Percentiles rank a stretch among this genome's conserved stretches.
phyloP scores from a whole-genome alignment of 176 grass and related monocot genomes.

The Echinochloa phyllopogon region DNA sequence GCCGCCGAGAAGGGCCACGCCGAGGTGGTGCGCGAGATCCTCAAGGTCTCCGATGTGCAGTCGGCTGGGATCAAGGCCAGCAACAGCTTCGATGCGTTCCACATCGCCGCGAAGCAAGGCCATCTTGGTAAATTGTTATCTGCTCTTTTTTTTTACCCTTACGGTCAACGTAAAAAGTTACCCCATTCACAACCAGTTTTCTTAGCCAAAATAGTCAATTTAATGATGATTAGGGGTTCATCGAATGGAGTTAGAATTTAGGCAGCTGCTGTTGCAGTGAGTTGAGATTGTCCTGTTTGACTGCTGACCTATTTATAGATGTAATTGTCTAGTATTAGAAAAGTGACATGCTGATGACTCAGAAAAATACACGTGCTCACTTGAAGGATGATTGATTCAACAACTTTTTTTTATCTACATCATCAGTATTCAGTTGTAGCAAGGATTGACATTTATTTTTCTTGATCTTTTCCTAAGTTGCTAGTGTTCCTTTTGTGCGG shows the following conservation, averaged over 20 bases:
- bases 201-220: slow-evolving; percentile 20
- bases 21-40: slow-evolving; percentile 73
- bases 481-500: slow-evolving; percentile 8
- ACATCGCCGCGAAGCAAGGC: slow-evolving; percentile 87
- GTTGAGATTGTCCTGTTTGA: neutral
- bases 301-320: slow-evolving; percentile 17
- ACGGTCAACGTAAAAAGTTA: neutral
- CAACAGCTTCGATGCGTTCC: slow-evolving; percentile 87
- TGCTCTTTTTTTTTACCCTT: neutral
- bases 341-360: slow-evolving; percentile 24
- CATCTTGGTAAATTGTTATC: slow-evolving; percentile 62
- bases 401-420: neutral
- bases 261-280: slow-evolving; percentile 6
- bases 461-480: neutral
- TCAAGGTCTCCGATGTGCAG: slow-evolving; percentile 71
- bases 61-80: slow-evolving; percentile 78
- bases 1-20: slow-evolving; percentile 80
- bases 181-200: neutral
- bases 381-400: neutral
- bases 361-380: neutral
- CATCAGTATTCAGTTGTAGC: neutral
- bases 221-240: slow-evolving; percentile 31
- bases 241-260: slow-evolving; percentile 2
- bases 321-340: slow-evolving; percentile 21
- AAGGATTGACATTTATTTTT: too few relatives aligned